Percentiles rank a stretch among this genome's conserved stretches.
These are phyloP conservation scores for Nitzschia sp. DNA, from an alignment of 108 stramenopile genomes.

Conservation along the genomic window DNA sequence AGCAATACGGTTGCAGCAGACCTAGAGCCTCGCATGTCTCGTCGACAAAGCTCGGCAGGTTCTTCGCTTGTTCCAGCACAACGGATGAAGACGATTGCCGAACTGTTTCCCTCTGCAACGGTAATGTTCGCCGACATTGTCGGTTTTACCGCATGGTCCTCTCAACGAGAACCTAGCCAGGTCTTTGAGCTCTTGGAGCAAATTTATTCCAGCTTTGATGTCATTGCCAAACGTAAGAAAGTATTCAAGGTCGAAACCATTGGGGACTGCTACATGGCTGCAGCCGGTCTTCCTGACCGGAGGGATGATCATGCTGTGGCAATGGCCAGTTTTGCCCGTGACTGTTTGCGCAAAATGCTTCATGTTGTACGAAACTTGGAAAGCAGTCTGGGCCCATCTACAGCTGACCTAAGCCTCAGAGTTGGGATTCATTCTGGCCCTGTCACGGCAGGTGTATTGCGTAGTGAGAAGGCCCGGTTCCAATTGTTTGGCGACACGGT, in stretches of 20 bases:
- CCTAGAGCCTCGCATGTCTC: not conserved
- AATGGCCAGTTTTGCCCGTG: conserved; percentile 14
- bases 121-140: conserved; percentile 27
- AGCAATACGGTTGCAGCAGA: too few relatives aligned
- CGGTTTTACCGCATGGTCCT: conserved; percentile 59
- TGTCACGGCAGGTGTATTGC: conserved; percentile 18
- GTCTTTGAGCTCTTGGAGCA: conserved; percentile 52
- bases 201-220: conserved; percentile 54
- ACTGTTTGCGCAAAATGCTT: conserved; percentile 8
- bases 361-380: not conserved
- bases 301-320: conserved; percentile 4
- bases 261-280: conserved; percentile 13
- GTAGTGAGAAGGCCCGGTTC: conserved; percentile 15
- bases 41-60: not conserved
- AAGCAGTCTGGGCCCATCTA: conserved; percentile 5
- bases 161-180: conserved; percentile 44
- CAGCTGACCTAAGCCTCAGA: conserved; percentile 34
- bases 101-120: conserved; percentile 8
- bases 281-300: not conserved
- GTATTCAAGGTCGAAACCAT: conserved; percentile 23
- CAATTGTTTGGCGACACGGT: conserved; percentile 28
- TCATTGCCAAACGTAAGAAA: conserved; percentile 20
- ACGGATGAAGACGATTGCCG: conserved; percentile 8
- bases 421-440: conserved; percentile 52
- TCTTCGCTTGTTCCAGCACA: not conserved